A percentile compares a stretch with the other conserved stretches of the same genome.
Evolutionary conservation across 1,139 yeast species (phyloP).

Genomic region (Taiozyma sp.): DNA sequence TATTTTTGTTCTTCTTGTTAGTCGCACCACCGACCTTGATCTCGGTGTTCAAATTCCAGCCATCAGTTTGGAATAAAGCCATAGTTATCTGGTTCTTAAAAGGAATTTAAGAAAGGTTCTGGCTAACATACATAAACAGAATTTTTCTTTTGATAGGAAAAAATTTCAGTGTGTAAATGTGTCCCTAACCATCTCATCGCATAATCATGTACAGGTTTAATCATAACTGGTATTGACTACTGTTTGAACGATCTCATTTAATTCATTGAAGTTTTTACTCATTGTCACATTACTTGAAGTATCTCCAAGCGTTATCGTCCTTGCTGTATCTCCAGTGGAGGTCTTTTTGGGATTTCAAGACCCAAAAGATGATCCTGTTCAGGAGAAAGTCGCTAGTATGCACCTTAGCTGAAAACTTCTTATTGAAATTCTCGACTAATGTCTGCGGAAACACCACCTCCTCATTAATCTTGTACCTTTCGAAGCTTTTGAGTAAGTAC

Average conservation of each 20-base stretch:
- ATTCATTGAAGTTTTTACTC: not conserved
- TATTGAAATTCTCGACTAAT: constrained; percentile 5
- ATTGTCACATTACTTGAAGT: not conserved
- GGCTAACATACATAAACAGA: not conserved
- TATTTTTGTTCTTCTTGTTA: constrained; percentile 26
- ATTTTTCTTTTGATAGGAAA: not conserved
- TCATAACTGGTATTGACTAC: not conserved
- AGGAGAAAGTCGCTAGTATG: constrained; percentile 1
- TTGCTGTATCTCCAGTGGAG: constrained; percentile 7
- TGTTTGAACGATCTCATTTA: not conserved
- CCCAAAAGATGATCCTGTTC: constrained; percentile 6
- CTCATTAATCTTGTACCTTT: not conserved
- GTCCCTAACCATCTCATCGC: not conserved
- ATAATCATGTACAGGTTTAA: not conserved
- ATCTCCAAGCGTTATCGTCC: constrained; percentile 7
- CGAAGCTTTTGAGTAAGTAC: not conserved
- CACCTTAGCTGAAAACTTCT: constrained; percentile 3
- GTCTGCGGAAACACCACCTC: not conserved
- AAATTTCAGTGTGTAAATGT: not conserved
- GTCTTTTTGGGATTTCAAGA: constrained; percentile 5
- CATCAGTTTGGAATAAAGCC: constrained; percentile 77
- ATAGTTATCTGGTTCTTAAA: constrained; percentile 27
- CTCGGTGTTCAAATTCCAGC: constrained; percentile 61
- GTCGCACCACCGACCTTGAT: constrained; percentile 13
- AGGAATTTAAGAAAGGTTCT: not conserved